Base-by-base conservation (phyloP, 1,284 basidiomycete genomes). In the Neotropicomus parvogracilis region DNA sequence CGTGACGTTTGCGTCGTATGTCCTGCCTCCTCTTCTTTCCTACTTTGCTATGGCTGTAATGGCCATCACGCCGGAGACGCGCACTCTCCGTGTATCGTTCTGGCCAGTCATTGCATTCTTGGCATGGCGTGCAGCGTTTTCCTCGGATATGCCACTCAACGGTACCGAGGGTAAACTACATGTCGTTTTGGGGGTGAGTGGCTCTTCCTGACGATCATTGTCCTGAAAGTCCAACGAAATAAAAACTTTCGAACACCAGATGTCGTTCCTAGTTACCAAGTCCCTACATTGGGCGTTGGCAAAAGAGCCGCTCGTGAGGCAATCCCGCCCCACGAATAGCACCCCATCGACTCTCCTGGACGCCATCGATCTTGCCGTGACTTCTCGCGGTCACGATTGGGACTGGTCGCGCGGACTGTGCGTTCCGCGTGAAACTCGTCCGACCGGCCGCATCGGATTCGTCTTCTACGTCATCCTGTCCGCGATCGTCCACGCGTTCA, bases 381-480 rank as follows among this genome's bases (percentile, higher is more conserved):
- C 72, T 51, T 55, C 75, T 6, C 77, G 80, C 9, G 80, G 80
- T 3, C 55, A 69, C 29, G 79, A 75, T 13, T 84, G 81, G 81
- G 32, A 55, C 35, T 60, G 61, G 59, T 49, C 54, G 14, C 54
- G 61, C 20, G 66, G 70, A 35, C 57, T 76, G 6, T 63, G 71
- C 46, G 37, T 78, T 24, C 73, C 78, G 1, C 57, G 52, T 12
- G 73, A 77, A 54, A 72, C 66, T 3, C 71, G 75, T 3, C 50
- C 58, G 59, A 61, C 66, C 11, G 51, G 72, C 29, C 65, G 58
- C 10, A 27, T 54, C 4, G 54, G 58, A 19, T 83, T 59, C 33
- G 17, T 48, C 6, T 31, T 27, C 21, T 16, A 36, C 26, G 28
- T 70, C 2, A 29, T 70, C n/a, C 20, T 57, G 7, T 72, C 70